These are phyloP conservation scores for Wakefieldia striispora DNA, from an alignment of 768 basidiomycete genomes.

Conservation along the genomic window DNA sequence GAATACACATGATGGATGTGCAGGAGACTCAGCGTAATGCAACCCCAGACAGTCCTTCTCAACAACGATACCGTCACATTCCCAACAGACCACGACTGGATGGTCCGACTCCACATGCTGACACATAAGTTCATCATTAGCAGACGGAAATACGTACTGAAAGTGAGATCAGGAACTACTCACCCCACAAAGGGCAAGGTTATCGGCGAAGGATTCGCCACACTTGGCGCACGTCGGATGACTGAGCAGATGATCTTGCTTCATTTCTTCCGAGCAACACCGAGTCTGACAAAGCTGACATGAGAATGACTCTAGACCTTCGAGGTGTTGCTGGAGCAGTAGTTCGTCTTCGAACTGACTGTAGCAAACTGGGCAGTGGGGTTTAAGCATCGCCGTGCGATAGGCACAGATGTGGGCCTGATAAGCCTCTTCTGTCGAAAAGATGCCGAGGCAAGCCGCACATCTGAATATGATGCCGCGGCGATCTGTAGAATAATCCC, in stretches of 20 bases:
- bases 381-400: slow-evolving; percentile 7
- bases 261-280: slow-evolving; percentile 24
- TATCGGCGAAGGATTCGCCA: slow-evolving; percentile 15
- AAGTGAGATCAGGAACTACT: neutral
- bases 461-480: slow-evolving; percentile 6
- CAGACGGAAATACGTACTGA: neutral
- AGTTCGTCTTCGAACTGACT: slow-evolving; percentile 19
- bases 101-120: slow-evolving; percentile 25
- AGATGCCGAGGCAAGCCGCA: slow-evolving; percentile 13
- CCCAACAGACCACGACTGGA: slow-evolving; percentile 29
- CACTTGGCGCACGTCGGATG: slow-evolving; percentile 28
- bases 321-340: slow-evolving; percentile 18
- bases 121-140: neutral
- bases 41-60: slow-evolving; percentile 17
- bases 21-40: slow-evolving; percentile 23
- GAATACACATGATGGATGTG: slow-evolving; percentile 19
- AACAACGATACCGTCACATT: slow-evolving; percentile 26
- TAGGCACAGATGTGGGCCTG: slow-evolving; percentile 15
- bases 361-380: slow-evolving; percentile 24
- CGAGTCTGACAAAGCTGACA: slow-evolving; percentile 20
- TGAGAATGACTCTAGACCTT: slow-evolving; percentile 8
- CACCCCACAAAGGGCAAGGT: slow-evolving; percentile 21
- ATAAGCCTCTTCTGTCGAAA: slow-evolving; percentile 9
- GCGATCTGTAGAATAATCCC: neutral
- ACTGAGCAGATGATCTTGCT: slow-evolving; percentile 23